phyloP scores from a whole-genome alignment of 176 grass and related monocot genomes.

The Oryza coarctata region DNA sequence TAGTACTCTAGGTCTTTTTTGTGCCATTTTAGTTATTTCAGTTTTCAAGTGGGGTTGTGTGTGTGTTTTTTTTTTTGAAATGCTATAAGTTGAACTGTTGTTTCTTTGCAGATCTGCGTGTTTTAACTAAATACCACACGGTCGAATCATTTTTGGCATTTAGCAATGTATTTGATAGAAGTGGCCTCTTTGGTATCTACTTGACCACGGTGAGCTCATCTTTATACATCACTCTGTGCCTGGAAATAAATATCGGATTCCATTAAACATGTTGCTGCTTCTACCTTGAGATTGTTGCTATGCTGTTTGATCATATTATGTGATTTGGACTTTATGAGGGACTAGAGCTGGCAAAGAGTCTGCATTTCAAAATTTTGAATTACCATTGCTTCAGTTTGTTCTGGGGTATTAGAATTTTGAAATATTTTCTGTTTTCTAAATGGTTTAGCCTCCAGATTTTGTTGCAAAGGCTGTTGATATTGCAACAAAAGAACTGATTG shows the following conservation, averaged over 20 bases:
- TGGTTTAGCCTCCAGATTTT: conserved; percentile 64
- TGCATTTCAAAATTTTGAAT: not conserved
- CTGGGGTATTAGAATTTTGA: conserved; percentile 21
- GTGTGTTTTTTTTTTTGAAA: not conserved
- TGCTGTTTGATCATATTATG: not conserved
- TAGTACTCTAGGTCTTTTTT: not conserved
- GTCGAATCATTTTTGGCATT: conserved; percentile 83
- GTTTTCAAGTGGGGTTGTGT: not conserved
- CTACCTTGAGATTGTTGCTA: not conserved
- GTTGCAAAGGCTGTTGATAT: conserved; percentile 68
- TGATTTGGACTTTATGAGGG: not conserved
- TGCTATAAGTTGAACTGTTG: conserved; percentile 2
- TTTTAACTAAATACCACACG: conserved; percentile 52
- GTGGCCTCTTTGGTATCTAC: conserved; percentile 81
- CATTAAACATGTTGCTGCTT: conserved; percentile 4
- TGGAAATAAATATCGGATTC: conserved; percentile 9
- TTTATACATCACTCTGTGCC: not conserved
- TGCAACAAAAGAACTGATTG: conserved; percentile 58
- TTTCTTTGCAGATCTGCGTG: conserved; percentile 72
- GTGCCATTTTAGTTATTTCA: not conserved
- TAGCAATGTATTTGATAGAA: conserved; percentile 67
- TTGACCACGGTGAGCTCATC: conserved; percentile 55
- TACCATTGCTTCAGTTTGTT: not conserved
- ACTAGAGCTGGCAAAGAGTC: not conserved
- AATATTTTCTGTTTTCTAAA: conserved; percentile 21